Evolutionary conservation across 352 stramenopile species (phyloP).

Genomic region (Phytophthora tubulina): DNA sequence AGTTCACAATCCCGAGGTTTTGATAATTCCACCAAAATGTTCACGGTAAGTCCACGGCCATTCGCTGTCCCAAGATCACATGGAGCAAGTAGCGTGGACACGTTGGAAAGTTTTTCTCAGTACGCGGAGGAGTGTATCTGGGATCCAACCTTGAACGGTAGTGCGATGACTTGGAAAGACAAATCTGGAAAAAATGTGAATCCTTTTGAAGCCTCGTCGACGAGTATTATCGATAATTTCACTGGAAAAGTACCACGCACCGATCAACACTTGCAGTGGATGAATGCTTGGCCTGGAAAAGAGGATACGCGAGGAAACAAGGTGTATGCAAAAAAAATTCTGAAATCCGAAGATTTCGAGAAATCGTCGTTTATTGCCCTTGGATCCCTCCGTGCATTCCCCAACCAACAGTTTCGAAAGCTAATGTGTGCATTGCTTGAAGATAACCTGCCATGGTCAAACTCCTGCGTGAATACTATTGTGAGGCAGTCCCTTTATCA

Average conservation of each 20-base stretch:
- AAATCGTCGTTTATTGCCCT: constrained; percentile 43
- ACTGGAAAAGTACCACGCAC: neutral
- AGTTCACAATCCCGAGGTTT: neutral
- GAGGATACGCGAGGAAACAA: constrained; percentile 51
- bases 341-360: constrained; percentile 36
- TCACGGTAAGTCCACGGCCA: neutral
- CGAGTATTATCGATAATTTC: constrained; percentile 28
- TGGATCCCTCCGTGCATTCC: constrained; percentile 52
- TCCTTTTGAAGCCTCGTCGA: constrained; percentile 60
- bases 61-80: neutral
- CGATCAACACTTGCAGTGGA: constrained; percentile 46
- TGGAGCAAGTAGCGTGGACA: too few species aligned
- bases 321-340: constrained; percentile 49
- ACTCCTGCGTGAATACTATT: constrained; percentile 46
- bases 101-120: too few species aligned
- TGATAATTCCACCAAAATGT: neutral
- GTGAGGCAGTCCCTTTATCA: constrained; percentile 62
- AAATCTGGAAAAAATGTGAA: constrained; percentile 33
- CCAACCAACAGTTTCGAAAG: constrained; percentile 63
- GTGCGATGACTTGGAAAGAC: constrained; percentile 44
- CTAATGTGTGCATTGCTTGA: constrained; percentile 52
- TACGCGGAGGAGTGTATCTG: constrained; percentile 44
- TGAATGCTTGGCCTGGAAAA: constrained; percentile 48
- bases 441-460: constrained; percentile 54
- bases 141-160: constrained; percentile 40